These are phyloP conservation scores for Prunus kanzakura DNA, from an alignment of 306 rosid genomes.

Conservation along the genomic window DNA sequence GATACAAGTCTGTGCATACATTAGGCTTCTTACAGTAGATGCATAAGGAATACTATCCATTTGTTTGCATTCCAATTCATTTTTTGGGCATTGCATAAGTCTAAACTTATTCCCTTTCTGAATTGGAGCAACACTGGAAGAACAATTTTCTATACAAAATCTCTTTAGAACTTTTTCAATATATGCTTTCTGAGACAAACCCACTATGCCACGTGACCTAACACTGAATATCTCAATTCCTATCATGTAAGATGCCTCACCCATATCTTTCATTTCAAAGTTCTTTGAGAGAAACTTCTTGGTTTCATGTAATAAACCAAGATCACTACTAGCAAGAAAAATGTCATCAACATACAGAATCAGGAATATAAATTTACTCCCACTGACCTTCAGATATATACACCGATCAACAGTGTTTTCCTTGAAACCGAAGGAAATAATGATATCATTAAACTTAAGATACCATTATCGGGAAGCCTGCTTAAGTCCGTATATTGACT, in stretches of 20 bases:
- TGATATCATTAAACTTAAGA: not conserved
- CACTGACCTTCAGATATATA: not conserved
- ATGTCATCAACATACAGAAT: not conserved
- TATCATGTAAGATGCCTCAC: not conserved
- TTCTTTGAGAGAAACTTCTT: not conserved
- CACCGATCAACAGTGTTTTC: not conserved
- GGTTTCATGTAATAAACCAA: not conserved
- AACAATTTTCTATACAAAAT: not conserved
- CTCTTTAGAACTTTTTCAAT: not conserved
- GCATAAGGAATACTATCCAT: not conserved
- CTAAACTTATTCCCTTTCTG: not conserved
- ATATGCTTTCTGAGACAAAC: no score
- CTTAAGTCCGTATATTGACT: not conserved
- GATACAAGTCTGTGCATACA: not conserved
- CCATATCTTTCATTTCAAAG: not conserved
- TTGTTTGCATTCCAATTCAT: not conserved
- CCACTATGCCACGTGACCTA: no score
- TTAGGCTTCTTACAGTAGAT: not conserved
- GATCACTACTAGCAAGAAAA: not conserved
- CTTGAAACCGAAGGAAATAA: not conserved
- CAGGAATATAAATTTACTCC: not conserved
- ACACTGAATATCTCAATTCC: no score
- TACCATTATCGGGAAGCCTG: not conserved
- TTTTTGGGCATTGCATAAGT: not conserved
- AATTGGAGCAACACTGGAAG: not conserved